Base-by-base conservation (phyloP, 2,329 filamentous ascomycete genomes). In the Paramyrothecium roridum region DNA sequence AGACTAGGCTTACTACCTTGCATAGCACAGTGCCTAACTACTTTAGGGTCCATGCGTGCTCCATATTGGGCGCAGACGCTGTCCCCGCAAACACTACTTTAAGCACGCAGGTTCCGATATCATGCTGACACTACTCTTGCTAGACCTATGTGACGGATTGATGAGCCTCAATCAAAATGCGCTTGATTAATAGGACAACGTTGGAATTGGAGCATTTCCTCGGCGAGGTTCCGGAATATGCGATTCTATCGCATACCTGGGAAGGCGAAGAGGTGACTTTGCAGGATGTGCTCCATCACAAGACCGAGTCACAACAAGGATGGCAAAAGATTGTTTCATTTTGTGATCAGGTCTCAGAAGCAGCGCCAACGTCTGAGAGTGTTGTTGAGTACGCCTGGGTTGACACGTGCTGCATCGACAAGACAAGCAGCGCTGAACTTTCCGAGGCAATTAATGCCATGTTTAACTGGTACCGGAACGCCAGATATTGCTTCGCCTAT, bases 381-480 rank as follows among this genome's bases (percentile, higher is more conserved):
- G 20, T 3, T 17, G 6, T 37, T 12, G 17, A 51, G 3, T 51
- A 37, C n/a, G 10, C 20, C n/a, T 51, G 49, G 49, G 33, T 51
- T 2, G 49, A 51, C 30, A 51, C 49, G 2, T 51, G 49, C 33
- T 51, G 49, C 30, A 51, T 51, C 19, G 49, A 51, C 49, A 51
- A 51, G 49, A 40, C 33, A 12, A 51, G 26, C 33, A 61, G 59
- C 46, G 56, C 59, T 13, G 59, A 60, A 51, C 50, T 61, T 8
- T 60, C 60, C 3, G 61, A 63, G 52, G 56, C 59, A 40, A 63
- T 62, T 54, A 62, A 63, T 66, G 51, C 58, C 22, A 61, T 61
- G 59, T 60, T 56, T 22, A 54, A 54, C 33, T 61, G 58, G 58
- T 61, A 61, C 21, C 84, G 58, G 49, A n/a, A 52, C 16, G 51